Evolutionary conservation across 2,329 filamentous ascomycete genomes (phyloP), one percentile per base, ranked within the genome.

Genomic region (Pseudocercospora crystallina): DNA sequence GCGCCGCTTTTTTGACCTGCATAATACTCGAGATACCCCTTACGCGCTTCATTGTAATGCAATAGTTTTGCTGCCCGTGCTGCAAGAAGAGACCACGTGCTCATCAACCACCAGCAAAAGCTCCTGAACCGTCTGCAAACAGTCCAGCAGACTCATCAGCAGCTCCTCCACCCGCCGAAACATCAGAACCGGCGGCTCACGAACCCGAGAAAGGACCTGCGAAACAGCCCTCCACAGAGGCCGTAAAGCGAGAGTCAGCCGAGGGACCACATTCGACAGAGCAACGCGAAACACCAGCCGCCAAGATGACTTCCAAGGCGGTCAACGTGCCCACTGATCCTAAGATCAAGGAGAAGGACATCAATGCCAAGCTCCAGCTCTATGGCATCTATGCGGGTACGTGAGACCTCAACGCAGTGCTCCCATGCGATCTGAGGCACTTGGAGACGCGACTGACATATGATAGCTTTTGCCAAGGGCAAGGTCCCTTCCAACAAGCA

Each of bases 401-500:
- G 42, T 14, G 15, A 13, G 12, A 11, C 17, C 31, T 13, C 45
- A 42, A 47, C 13, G 3, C 20, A 26, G 20, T 7, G 13, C 12
- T 37, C 37, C 36, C 10, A 17, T 9, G 31, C 29, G 35, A 35
- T 20, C 11, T 15, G 15, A 8, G 8, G 10, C 12, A 36, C 9
- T 26, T 40, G 35, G 7, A 29, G 34, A 13, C 43, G 38, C 20
- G 35, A 38, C 41, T 53, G 26, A 53, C 45, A 7, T 43, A n/a
- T 35, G 36, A 12, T 33, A 78, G 92, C 90, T 45, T 96, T 97
- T 71, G 80, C 87, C 67, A 82, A 84, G 62, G 91, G 91, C 76
- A 97, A 96, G 72, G 85, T 91, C 39, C 92, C 92, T 57, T 95
- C 91, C 65, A 96, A 96, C 73, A 89, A 92, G 64, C 91, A 96